Conservation (phyloP, 495 filamentous ascomycete genomes). For the Aspergillus campestris region DNA sequence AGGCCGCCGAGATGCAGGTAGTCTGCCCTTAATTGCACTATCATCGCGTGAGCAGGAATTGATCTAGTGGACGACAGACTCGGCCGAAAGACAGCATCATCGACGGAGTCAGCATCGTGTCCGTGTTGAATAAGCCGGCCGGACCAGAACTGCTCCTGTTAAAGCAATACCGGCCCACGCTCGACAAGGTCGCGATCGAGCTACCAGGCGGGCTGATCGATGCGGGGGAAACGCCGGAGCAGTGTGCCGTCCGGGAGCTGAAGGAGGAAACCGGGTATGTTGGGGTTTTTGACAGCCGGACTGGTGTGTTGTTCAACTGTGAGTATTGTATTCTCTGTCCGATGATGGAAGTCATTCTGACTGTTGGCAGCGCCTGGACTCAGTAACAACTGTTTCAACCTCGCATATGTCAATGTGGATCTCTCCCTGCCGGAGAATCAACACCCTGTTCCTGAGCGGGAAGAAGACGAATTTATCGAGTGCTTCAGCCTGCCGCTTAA, state of each 20-base stretch:
- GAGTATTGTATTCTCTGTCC: conserved; percentile 9
- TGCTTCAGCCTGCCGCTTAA: conserved; percentile 64
- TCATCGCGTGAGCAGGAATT: neutral
- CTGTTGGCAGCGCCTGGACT: conserved; percentile 56
- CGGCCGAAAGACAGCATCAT: conserved; percentile 60
- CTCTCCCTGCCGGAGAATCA: conserved; percentile 62
- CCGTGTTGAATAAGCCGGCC: conserved; percentile 66
- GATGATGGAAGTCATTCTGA: neutral
- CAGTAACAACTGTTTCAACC: conserved; percentile 79
- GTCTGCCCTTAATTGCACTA: neutral
- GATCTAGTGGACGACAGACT: conserved; percentile 31
- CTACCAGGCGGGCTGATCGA: conserved; percentile 83
- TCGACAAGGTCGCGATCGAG: conserved; percentile 71
- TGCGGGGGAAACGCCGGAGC: conserved; percentile 65
- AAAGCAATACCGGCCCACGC: conserved; percentile 80
- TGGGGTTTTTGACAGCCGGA: conserved; percentile 56
- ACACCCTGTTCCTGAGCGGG: conserved; percentile 62
- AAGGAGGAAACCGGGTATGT: conserved; percentile 93
- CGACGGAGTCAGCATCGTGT: conserved; percentile 86
- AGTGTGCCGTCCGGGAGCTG: conserved; percentile 79
- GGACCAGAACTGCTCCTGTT: conserved; percentile 73
- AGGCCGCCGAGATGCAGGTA: conserved; percentile 65
- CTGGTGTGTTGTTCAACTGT: conserved; percentile 82
- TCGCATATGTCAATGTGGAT: conserved; percentile 83
- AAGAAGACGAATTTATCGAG: conserved; percentile 89